Evolutionary conservation across 148 eudicot species (phyloP).

Genomic region (Cornus florida): DNA sequence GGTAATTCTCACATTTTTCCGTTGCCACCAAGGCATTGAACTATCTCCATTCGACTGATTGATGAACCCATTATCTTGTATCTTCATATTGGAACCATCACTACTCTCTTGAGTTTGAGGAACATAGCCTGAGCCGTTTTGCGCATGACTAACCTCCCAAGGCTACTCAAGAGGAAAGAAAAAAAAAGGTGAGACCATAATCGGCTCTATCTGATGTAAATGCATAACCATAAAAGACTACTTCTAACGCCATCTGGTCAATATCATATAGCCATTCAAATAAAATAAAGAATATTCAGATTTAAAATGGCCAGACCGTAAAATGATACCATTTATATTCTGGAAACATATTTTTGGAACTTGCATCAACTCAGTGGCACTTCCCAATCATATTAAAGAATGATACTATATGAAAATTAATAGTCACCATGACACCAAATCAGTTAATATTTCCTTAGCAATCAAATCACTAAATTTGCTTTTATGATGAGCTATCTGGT

Average conservation of each 20-base stretch:
- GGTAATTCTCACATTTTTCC: slow-evolving; percentile 48
- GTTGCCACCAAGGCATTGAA: slow-evolving; percentile 68
- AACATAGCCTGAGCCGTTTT: slow-evolving; percentile 28
- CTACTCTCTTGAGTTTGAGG: slow-evolving; percentile 29
- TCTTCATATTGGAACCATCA: slow-evolving; percentile 25
- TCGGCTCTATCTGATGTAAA: not conserved
- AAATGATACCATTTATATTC: not conserved
- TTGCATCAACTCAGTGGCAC: too few species aligned
- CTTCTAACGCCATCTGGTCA: not conserved
- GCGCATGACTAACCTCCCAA: slow-evolving; percentile 62
- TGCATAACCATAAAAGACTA: not conserved
- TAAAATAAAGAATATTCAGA: not conserved
- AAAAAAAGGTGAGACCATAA: not conserved
- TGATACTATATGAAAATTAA: too few species aligned
- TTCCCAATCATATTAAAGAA: too few species aligned
- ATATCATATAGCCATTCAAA: not conserved
- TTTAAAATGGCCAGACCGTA: not conserved
- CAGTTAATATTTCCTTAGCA: too few species aligned
- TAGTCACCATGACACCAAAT: too few species aligned
- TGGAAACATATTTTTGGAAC: too few species aligned
- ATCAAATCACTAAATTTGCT: not conserved
- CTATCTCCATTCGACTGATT: slow-evolving; percentile 46
- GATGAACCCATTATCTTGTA: slow-evolving; percentile 37
- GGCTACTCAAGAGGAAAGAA: slow-evolving; percentile 47
- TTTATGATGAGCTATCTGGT: not conserved